Base-by-base conservation (phyloP, 1,284 basidiomycete genomes). In the Tranzscheliella williamsii region DNA sequence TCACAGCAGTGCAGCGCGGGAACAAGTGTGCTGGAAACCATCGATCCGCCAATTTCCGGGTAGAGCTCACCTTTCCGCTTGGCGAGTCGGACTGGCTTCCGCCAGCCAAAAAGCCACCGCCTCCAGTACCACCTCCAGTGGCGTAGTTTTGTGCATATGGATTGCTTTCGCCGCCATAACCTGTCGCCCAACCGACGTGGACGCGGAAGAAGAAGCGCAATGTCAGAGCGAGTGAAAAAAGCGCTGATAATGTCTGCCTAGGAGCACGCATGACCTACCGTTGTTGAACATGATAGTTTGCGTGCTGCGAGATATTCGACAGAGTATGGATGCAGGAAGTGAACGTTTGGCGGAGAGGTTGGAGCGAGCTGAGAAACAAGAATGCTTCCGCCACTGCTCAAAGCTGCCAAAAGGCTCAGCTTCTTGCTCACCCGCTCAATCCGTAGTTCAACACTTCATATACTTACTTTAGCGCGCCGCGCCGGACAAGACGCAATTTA, bases 141-240 rank as follows among this genome's bases (percentile, higher is more conserved):
- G 56, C 41, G 37, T 70, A 66, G 44, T 70, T 70, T 22, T 62
- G 57, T n/a, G 47, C 63, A 31, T 70, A 70, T 37, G 67, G 63
- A 37, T 67, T 67, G 43, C 42, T 39, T 17, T 55, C 52, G 15
- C 46, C 52, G 43, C 52, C 58, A 12, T 43, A 54, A 5, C 42
- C 57, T 61, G 32, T 13, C 6, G 4, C 15, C 15, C 16, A 32
- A 29, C 17, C 27, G 35, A 24, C 17, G 24, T 11, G 17, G 27
- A 26, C 18, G n/a, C 2, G 13, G 20, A 17, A 15, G 6, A 4
- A 4, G 23, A 23, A 29, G 16, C 34, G 32, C 18, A 26, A 20
- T 2, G 5, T 9, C 9, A 20, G n/a, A 1, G 33, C 16, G 18
- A 18, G 22, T 29, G 9, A n/a, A 29, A 11, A n/a, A 29, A n/a